phyloP scores from a whole-genome alignment of 2,329 filamentous ascomycete species.

The Fusarium equiseti region DNA sequence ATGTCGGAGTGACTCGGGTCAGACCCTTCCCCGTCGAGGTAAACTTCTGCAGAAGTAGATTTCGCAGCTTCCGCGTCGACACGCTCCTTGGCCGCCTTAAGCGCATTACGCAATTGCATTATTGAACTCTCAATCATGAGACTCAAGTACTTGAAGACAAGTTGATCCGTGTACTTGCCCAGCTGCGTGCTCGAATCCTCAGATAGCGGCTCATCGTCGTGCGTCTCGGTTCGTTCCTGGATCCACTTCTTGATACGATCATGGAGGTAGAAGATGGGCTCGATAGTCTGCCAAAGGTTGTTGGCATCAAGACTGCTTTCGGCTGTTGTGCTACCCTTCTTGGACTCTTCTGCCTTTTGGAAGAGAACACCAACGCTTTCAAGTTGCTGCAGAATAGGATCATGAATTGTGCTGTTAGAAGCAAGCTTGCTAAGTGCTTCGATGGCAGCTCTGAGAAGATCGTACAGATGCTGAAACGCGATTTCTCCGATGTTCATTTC shows the following conservation, averaged over 20 bases:
- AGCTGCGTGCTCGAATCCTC: constrained; percentile 40
- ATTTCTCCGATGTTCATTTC: constrained; percentile 72
- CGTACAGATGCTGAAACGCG: constrained; percentile 50
- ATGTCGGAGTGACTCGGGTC: constrained; percentile 83
- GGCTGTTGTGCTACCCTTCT: constrained; percentile 15
- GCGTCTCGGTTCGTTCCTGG: constrained; percentile 74
- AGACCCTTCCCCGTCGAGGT: constrained; percentile 80
- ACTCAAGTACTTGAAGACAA: constrained; percentile 86
- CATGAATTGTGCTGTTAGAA: constrained; percentile 32
- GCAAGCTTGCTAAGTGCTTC: constrained; percentile 44
- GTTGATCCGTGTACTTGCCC: constrained; percentile 85
- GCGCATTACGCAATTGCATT: constrained; percentile 79
- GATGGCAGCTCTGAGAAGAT: constrained; percentile 45
- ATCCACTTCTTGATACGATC: constrained; percentile 58
- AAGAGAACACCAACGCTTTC: constrained; percentile 46
- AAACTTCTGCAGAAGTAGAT: constrained; percentile 68
- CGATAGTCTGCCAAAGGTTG: constrained; percentile 85
- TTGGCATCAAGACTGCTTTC: constrained; percentile 38
- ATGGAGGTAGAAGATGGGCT: constrained; percentile 76
- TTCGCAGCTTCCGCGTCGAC: constrained; percentile 56
- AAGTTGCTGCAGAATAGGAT: constrained; percentile 45
- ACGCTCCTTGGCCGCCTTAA: constrained; percentile 61
- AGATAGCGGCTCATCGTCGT: constrained; percentile 33
- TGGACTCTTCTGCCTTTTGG: constrained; percentile 43
- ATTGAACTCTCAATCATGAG: constrained; percentile 92